Evolutionary conservation across 2,329 filamentous ascomycete genomes (phyloP), one percentile per base, ranked within the genome.

Genomic region (Bisporella sp.): DNA sequence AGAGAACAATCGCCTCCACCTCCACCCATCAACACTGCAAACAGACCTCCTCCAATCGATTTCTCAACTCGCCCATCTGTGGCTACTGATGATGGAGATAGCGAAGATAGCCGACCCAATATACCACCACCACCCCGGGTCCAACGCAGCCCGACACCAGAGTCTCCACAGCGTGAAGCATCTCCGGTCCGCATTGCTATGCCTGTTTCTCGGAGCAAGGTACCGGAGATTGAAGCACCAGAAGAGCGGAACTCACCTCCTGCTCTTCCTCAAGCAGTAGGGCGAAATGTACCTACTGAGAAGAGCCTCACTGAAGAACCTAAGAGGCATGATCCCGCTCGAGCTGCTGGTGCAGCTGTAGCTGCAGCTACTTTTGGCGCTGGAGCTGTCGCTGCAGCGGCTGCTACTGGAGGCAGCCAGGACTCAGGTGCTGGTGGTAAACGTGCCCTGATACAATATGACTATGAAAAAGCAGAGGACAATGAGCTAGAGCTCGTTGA

Each of bases 381-480:
- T 9, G 62, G 68, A 21, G 69, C 60, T 31, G 46, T 59, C 37
- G 50, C 57, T 39, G 21, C 21, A 21, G 71, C 76, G 21, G 35
- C 35, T 37, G 35, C n/a, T 8, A 37, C n/a, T 4, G 35, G 35
- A n/a, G 35, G 35, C 8, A 71, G 69, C 31, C 66, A 72, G 57
- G 66, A 68, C 42, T 72, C 73, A 31, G 70, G 69, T 1, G 66
- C 66, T n/a, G 77, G 77, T 35, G 86, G 86, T 48, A 79, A 84
- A 65, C 82, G 82, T 45, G 93, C 93, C 1, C 63, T 95, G 51
- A 81, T 93, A 35, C 84, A 93, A 63, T 99, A 93, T 66, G 93
- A 99, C 66, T 99, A 99, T 65, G 92, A 96, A 63, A 96, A 95
- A 71, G 90, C 90, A 1, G 93, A 99, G 68, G 91, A 96, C 59